Base-by-base conservation (phyloP, 2,329 filamentous ascomycete species). In the Trichoderma harzianum region DNA sequence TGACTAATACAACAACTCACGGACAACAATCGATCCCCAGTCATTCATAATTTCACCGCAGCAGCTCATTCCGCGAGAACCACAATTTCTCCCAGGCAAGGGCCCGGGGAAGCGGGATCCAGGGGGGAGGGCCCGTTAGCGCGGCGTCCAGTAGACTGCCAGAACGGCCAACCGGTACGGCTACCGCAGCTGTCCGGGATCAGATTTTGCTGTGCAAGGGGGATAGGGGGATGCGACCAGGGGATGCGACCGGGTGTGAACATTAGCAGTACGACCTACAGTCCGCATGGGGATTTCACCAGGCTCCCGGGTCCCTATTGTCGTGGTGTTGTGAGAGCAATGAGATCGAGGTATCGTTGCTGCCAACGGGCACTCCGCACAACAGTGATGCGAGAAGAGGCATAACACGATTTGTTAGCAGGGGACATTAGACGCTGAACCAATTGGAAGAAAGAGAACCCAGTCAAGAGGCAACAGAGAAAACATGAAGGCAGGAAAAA, bases 41-140 rank as follows among this genome's bases (percentile, higher is more conserved):
- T 69, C 30, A 21, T 69, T 53, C 67, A 58, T 39, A 57, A 69
- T 61, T 51, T 69, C 67, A 51, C 30, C 24, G 34, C 63, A 53
- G 43, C 63, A 34, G 24, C 43, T 62, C 55, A 30, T 61, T 26
- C 67, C 24, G 30, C 57, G 21, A 43, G 67, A n/a, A 34, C 67
- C 67, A 53, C 67, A 62, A 69, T 61, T 34, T 34, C 8, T 60
- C 39, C 34, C 28, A 51, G 30, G 39, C 57, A 62, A 61, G 67
- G 58, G 67, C 39, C 67, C 67, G 67, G 67, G 66, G 67, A 69
- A 69, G 67, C 67, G 67, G 67, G 67, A 69, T 69, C 67, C 39
- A 43, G 47, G 67, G 66, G 66, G 67, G 12, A 53, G 16, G 55
- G 34, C 24, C 64, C 64, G 51, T 47, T 16, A 58, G 64, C 34